These are phyloP conservation scores for Glebionis coronaria DNA, from an alignment of 129 eudicot species.

Conservation along the genomic window DNA sequence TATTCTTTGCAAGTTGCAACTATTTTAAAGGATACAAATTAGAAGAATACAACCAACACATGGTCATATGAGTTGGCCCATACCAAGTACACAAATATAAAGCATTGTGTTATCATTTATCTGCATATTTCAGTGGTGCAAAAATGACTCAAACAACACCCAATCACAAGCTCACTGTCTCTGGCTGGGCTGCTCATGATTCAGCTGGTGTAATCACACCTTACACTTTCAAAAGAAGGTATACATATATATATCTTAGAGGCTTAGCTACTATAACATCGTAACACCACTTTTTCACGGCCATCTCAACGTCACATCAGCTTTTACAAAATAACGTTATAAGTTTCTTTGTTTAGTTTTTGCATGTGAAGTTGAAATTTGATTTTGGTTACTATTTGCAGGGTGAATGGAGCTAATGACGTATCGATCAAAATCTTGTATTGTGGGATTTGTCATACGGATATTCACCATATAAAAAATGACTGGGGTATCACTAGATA, in stretches of 20 bases:
- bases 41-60: too few species aligned
- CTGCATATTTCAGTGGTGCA: neutral
- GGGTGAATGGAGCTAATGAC: constrained; percentile 75
- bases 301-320: too few species aligned
- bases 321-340: neutral
- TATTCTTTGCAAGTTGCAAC: too few species aligned
- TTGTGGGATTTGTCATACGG: constrained; percentile 93
- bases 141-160: constrained; percentile 83
- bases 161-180: constrained; percentile 73
- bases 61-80: too few species aligned
- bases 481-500: constrained; percentile 92
- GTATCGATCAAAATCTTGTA: constrained; percentile 76
- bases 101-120: neutral
- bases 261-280: too few species aligned
- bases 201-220: constrained; percentile 65
- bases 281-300: too few species aligned
- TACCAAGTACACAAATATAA: neutral
- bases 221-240: constrained; percentile 78
- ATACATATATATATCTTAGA: neutral
- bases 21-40: too few species aligned
- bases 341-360: neutral
- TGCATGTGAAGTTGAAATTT: neutral
- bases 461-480: constrained; percentile 56
- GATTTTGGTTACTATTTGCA: neutral
- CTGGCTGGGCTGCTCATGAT: constrained; percentile 99